phyloP scores from a whole-genome alignment of 2,329 filamentous ascomycete species.

The Monosporascus sp. region DNA sequence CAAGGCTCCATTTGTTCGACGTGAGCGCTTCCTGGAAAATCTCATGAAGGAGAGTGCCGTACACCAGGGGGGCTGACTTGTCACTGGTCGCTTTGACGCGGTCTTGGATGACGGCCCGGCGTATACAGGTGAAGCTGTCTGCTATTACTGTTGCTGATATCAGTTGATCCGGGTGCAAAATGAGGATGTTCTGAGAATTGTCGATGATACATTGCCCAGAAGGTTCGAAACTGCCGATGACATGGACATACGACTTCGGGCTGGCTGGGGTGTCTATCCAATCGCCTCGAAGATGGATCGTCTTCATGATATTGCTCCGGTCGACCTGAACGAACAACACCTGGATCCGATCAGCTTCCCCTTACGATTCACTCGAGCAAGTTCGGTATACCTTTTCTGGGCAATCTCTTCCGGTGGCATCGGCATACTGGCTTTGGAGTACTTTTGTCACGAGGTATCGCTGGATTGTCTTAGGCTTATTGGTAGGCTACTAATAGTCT shows the following conservation, averaged over 20 bases:
- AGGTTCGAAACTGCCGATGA: constrained; percentile 71
- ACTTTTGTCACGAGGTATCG: constrained; percentile 78
- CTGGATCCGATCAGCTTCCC: constrained; percentile 37
- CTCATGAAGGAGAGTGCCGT: constrained; percentile 90
- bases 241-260: constrained; percentile 72
- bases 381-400: constrained; percentile 67
- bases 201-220: constrained; percentile 75
- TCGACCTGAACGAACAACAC: constrained; percentile 80
- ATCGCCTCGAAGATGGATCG: constrained; percentile 73
- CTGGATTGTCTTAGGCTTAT: constrained; percentile 71
- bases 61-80: constrained; percentile 74
- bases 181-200: constrained; percentile 76
- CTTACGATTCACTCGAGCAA: not conserved
- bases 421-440: constrained; percentile 62
- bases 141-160: constrained; percentile 92
- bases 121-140: constrained; percentile 90
- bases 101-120: constrained; percentile 89
- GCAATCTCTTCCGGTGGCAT: constrained; percentile 53
- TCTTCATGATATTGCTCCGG: constrained; percentile 57
- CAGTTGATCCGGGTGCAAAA: constrained; percentile 91
- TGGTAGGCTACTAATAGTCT: constrained; percentile 60
- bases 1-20: constrained; percentile 72
- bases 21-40: constrained; percentile 89
- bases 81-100: constrained; percentile 87
- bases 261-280: constrained; percentile 81